Evolutionary conservation across 441 rosid genomes (phyloP).

Genomic region (Sinapis alba): DNA sequence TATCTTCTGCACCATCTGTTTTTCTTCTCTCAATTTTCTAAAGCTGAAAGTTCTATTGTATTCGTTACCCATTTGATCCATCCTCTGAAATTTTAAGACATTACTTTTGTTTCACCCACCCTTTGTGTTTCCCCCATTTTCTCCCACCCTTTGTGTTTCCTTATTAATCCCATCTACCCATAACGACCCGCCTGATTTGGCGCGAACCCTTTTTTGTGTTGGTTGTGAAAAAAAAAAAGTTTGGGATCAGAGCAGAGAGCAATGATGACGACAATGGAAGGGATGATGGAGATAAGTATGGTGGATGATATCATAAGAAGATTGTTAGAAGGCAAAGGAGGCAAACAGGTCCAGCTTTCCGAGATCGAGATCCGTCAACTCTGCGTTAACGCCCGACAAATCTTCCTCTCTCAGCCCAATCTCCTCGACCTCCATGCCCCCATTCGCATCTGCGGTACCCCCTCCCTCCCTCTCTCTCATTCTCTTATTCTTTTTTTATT

Average conservation of each 20-base stretch:
- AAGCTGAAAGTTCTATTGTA: constrained; percentile 17
- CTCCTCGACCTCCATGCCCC: constrained; percentile 78
- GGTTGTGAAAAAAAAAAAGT: constrained; percentile 15
- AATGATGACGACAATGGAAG: constrained; percentile 80
- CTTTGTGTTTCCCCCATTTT: constrained; percentile 20
- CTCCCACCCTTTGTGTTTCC: constrained; percentile 7
- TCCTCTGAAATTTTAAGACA: constrained; percentile 15
- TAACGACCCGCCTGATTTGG: constrained; percentile 31
- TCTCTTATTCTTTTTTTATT: not conserved
- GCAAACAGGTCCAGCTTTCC: constrained; percentile 90
- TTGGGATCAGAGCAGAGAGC: constrained; percentile 7
- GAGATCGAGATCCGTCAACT: constrained; percentile 98
- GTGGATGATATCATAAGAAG: constrained; percentile 94
- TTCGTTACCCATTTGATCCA: constrained; percentile 27
- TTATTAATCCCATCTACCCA: constrained; percentile 28
- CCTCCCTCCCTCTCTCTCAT: too few species aligned
- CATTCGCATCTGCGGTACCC: constrained; percentile 77
- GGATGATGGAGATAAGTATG: constrained; percentile 81
- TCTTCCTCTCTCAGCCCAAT: constrained; percentile 86
- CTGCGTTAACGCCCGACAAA: constrained; percentile 92
- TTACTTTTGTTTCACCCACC: not conserved
- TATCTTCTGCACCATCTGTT: constrained; percentile 37
- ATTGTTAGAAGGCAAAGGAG: constrained; percentile 89
- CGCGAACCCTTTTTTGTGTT: constrained; percentile 22
- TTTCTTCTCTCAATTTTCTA: constrained; percentile 3